Percentiles rank a stretch among this genome's conserved stretches.
phyloP scores from a whole-genome alignment of 139 green algal species.

The Monoraphidium neglectum region DNA sequence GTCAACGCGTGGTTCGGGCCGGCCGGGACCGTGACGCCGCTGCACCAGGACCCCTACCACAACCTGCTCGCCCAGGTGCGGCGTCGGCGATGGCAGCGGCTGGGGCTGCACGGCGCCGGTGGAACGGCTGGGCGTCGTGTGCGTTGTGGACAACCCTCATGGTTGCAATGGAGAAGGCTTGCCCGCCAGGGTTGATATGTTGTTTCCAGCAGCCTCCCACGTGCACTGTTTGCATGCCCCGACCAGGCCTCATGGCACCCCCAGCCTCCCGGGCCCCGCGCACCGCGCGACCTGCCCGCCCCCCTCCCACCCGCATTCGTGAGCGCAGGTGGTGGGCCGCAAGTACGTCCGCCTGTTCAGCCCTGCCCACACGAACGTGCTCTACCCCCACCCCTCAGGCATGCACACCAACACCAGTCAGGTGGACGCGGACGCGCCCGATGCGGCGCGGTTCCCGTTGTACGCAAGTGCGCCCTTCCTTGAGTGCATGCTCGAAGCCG shows the following conservation, averaged over 20 bases:
- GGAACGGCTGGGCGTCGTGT: too few relatives aligned
- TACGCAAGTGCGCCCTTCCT: slow-evolving; percentile 43
- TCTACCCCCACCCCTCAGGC: slow-evolving; percentile 61
- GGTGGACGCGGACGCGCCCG: slow-evolving; percentile 59
- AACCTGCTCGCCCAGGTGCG: slow-evolving; percentile 89
- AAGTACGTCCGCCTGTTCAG: slow-evolving; percentile 95
- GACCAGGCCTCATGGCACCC: too few relatives aligned
- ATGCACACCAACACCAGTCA: slow-evolving; percentile 59
- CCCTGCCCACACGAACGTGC: slow-evolving; percentile 30
- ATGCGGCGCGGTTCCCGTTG: slow-evolving; percentile 40
- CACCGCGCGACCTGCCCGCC: background rate
- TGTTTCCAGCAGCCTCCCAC: too few relatives aligned
- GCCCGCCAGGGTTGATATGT: background rate
- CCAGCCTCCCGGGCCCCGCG: too few relatives aligned
- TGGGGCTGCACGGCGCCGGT: too few relatives aligned
- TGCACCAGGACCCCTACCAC: slow-evolving; percentile 89
- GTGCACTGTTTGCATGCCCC: too few relatives aligned
- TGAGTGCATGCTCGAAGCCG: slow-evolving; percentile 77
- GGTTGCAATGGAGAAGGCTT: background rate
- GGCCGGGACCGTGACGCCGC: slow-evolving; percentile 82
- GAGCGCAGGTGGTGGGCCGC: slow-evolving; percentile 72
- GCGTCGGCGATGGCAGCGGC: background rate
- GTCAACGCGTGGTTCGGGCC: slow-evolving; percentile 94
- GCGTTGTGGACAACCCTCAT: background rate
- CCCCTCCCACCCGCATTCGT: background rate